Base-by-base conservation (phyloP, 768 basidiomycete species). In the Leccinum truebloodii region DNA sequence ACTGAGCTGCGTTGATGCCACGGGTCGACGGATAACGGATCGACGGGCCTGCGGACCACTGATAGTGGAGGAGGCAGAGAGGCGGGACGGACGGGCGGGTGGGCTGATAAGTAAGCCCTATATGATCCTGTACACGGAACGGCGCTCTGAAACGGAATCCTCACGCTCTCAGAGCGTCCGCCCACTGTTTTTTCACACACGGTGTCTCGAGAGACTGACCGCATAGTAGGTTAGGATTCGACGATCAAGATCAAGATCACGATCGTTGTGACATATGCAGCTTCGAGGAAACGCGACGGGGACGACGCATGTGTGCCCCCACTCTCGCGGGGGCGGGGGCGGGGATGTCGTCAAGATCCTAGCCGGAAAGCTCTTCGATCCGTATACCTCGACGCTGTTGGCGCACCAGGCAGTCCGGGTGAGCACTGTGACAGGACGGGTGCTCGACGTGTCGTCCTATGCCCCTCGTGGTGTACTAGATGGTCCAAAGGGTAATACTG, bases 361-460 rank as follows among this genome's bases (percentile, higher is more conserved):
- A 32, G 83, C 82, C 0, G 82, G 82, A 2, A 75, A 78, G 63
- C 69, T 86, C 14, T 87, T 85, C 64, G 82, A 86, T 68, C 77
- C 83, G 0, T 68, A 78, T 44, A 67, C 69, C 6, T 74, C 78
- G 54, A 61, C 71, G 37, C 67, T 88, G 28, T 61, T 80, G n/a
- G 66, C 74, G 34, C 73, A 82, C 58, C 80, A 76, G 61, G 72
- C 80, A 35, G 80, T 87, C 60, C 79, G 79, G 24, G 76, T 86
- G 51, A 79, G 81, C 55, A 69, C 65, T 10, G 67, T 73, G 9
- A 74, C 76, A 32, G 86, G 86, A 7, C 71, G 86, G 49, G 80
- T 88, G 57, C 58, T 81, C 22, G 77, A 77, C 37, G 80, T 86
- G 49, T 61, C 61, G 32, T 54, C 67, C 2, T 52, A 34, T 6